These are phyloP conservation scores for Thermomucor indicae-seudaticae DNA, from an alignment of 371 early-diverging fungal genomes.

Conservation along the genomic window DNA sequence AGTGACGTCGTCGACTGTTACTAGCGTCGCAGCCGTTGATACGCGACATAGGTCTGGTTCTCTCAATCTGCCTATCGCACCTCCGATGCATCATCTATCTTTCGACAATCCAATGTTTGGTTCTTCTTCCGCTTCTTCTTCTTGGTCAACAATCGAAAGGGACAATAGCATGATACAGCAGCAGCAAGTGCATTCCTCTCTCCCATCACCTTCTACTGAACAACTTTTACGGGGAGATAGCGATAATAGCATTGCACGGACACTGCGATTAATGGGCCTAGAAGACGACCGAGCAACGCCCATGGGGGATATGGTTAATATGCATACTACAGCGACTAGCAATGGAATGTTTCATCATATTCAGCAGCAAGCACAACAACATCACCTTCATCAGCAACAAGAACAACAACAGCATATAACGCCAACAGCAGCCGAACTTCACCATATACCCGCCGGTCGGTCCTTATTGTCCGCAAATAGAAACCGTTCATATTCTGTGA, in stretches of 20 bases:
- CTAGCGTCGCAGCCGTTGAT: constrained; percentile 5
- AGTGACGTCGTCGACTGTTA: constrained; percentile 13
- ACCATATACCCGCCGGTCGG: constrained; percentile 5
- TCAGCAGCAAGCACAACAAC: constrained; percentile 18
- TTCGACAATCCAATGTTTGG: constrained; percentile 67
- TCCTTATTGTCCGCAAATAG: constrained; percentile 44
- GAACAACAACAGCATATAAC: constrained; percentile 9
- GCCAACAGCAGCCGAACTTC: constrained; percentile 37
- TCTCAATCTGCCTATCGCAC: constrained; percentile 52
- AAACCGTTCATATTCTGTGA: constrained; percentile 72
- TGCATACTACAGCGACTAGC: not conserved
- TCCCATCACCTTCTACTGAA: constrained; percentile 52
- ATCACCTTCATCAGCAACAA: constrained; percentile 19
- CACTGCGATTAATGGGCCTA: constrained; percentile 72
- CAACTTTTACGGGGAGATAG: constrained; percentile 55
- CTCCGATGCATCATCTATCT: constrained; percentile 47
- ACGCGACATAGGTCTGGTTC: constrained; percentile 53
- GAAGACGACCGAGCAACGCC: constrained; percentile 50
- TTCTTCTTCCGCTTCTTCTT: too few species aligned
- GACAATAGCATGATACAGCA: constrained; percentile 23
- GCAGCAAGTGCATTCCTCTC: constrained; percentile 8
- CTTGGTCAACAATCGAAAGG: constrained; percentile 46
- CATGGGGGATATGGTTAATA: constrained; percentile 9
- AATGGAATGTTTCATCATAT: constrained; percentile 26
- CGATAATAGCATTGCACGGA: constrained; percentile 65